A percentile compares a stretch with the other conserved stretches of the same genome.
These are phyloP conservation scores for Sphaerobolus stellatus DNA, from an alignment of 1,284 basidiomycete species.

Conservation along the genomic window DNA sequence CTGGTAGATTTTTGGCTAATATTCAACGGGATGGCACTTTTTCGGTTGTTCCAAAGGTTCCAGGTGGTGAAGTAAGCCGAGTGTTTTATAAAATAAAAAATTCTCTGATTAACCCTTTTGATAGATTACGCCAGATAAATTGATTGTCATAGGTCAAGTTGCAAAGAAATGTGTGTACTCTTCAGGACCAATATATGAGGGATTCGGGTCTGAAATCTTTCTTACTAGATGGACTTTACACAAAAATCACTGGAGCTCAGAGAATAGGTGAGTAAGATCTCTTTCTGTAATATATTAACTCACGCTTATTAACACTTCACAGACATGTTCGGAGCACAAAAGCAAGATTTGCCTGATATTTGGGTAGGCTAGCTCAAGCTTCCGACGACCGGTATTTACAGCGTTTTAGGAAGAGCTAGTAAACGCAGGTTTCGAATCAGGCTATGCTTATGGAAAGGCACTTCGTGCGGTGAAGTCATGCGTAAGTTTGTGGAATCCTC, in stretches of 20 bases:
- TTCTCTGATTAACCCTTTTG: neutral
- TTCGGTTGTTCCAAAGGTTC: constrained; percentile 70
- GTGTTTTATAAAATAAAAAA: neutral
- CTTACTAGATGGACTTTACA: constrained; percentile 56
- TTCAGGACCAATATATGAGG: too few species aligned
- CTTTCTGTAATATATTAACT: constrained; percentile 11
- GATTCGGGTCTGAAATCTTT: too few species aligned
- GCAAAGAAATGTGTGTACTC: constrained; percentile 66
- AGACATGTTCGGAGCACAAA: constrained; percentile 74
- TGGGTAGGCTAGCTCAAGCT: constrained; percentile 40
- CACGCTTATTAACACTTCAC: constrained; percentile 54
- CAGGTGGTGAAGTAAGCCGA: constrained; percentile 54
- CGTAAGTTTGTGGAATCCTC: constrained; percentile 14
- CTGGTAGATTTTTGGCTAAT: constrained; percentile 63
- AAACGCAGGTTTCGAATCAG: constrained; percentile 70
- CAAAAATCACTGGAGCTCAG: constrained; percentile 58
- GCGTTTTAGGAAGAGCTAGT: constrained; percentile 48
- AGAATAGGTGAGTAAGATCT: constrained; percentile 2
- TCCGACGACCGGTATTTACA: neutral
- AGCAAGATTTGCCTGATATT: constrained; percentile 73
- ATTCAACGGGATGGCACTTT: constrained; percentile 77
- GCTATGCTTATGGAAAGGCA: constrained; percentile 72
- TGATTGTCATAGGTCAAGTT: constrained; percentile 68
- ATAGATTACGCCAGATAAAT: constrained; percentile 63
- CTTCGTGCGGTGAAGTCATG: constrained; percentile 59